These are phyloP conservation scores for Pezicula neosporulosa DNA, from an alignment of 2,329 filamentous ascomycete species.

Conservation along the genomic window DNA sequence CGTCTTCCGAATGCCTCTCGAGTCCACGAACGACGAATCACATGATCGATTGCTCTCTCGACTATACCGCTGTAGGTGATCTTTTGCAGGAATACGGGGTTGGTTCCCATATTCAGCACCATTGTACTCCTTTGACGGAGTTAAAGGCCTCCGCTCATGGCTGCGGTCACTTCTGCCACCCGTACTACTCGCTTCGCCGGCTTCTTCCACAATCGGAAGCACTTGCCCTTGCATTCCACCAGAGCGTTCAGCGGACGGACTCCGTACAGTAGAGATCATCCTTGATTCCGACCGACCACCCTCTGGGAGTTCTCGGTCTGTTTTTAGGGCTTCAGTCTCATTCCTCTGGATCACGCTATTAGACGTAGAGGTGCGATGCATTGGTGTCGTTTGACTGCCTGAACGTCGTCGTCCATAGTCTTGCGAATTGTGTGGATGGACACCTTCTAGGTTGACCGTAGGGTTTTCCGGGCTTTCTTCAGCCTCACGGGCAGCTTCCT, in stretches of 20 bases:
- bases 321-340: constrained; percentile 23
- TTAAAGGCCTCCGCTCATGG: constrained; percentile 34
- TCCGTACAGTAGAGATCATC: constrained; percentile 53
- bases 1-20: constrained; percentile 30
- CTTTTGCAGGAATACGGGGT: constrained; percentile 12
- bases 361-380: constrained; percentile 14
- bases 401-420: constrained; percentile 19
- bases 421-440: constrained; percentile 25
- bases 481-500: constrained; percentile 72
- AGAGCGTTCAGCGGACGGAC: constrained; percentile 50
- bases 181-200: constrained; percentile 70
- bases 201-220: constrained; percentile 86
- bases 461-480: constrained; percentile 28
- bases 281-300: constrained; percentile 26
- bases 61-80: constrained; percentile 10
- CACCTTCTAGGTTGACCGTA: constrained; percentile 33
- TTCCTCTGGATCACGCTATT: constrained; percentile 21
- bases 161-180: constrained; percentile 54
- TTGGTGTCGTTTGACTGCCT: constrained; percentile 11
- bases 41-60: constrained; percentile 23
- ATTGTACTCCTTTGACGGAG: constrained; percentile 38
- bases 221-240: constrained; percentile 52
- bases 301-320: constrained; percentile 34
- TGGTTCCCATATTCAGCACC: constrained; percentile 6
- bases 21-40: constrained; percentile 21